phyloP scores from a whole-genome alignment of 2,329 filamentous ascomycete species.

The Penicillium sp. region DNA sequence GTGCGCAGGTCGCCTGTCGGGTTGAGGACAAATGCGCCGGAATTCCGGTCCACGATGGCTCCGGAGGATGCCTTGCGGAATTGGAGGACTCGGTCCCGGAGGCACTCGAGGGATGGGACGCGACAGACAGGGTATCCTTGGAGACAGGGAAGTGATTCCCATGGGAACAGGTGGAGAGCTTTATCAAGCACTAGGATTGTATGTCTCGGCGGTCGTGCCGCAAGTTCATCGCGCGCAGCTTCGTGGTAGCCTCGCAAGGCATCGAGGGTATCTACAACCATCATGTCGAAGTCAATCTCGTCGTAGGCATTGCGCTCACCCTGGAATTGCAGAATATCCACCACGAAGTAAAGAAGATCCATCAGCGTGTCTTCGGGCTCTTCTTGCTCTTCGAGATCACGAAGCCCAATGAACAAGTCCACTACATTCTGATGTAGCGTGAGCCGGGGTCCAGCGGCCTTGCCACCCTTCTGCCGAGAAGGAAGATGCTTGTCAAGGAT shows the following conservation, averaged over 20 bases:
- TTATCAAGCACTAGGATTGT: slow-evolving; percentile 91
- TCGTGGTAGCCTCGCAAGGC: slow-evolving; percentile 77
- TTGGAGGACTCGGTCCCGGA: slow-evolving; percentile 72
- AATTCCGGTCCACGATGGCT: slow-evolving; percentile 29
- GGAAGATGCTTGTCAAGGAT: slow-evolving; percentile 83
- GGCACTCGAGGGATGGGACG: slow-evolving; percentile 79
- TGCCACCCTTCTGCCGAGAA: slow-evolving; percentile 65
- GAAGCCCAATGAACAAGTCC: slow-evolving; percentile 84
- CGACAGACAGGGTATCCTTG: slow-evolving; percentile 76
- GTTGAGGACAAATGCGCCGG: slow-evolving; percentile 75
- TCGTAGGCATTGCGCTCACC: slow-evolving; percentile 96
- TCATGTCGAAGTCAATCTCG: slow-evolving; percentile 91
- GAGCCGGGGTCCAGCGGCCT: slow-evolving; percentile 53
- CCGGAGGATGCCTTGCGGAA: slow-evolving; percentile 28
- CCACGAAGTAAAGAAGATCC: slow-evolving; percentile 91
- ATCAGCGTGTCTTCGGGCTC: slow-evolving; percentile 88
- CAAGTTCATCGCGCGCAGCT: slow-evolving; percentile 39
- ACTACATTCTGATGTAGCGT: slow-evolving; percentile 67
- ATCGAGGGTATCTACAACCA: slow-evolving; percentile 85
- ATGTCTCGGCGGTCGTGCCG: slow-evolving; percentile 51
- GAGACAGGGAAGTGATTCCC: slow-evolving; percentile 92
- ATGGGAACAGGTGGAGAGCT: slow-evolving; percentile 84
- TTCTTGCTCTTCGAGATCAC: slow-evolving; percentile 66
- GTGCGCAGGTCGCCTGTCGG: slow-evolving; percentile 78
- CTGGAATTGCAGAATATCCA: slow-evolving; percentile 95